phyloP scores from a whole-genome alignment of 2,329 filamentous ascomycete species.

The Akanthomyces muscarius region DNA sequence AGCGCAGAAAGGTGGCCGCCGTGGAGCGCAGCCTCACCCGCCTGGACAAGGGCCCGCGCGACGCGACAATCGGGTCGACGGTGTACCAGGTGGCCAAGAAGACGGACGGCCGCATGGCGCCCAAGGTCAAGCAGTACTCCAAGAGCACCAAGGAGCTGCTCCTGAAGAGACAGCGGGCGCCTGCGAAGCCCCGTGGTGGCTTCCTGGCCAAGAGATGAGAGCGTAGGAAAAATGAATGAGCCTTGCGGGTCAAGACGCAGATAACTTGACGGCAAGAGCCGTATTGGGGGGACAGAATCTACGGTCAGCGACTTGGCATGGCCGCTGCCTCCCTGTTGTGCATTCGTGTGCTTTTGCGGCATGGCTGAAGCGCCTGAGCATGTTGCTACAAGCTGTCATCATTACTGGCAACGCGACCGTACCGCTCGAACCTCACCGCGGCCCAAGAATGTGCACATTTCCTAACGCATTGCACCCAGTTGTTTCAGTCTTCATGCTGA shows the following conservation, averaged over 20 bases:
- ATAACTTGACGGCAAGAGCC: too few species aligned
- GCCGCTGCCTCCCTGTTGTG: background rate
- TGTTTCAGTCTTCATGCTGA: background rate
- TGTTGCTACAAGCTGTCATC: background rate
- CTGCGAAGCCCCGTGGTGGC: slow-evolving; percentile 33
- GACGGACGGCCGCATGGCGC: slow-evolving; percentile 45
- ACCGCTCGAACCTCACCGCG: background rate
- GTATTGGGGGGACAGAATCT: background rate
- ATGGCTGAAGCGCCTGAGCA: background rate
- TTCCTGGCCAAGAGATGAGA: slow-evolving; percentile 37
- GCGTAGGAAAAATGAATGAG: background rate
- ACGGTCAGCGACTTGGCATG: background rate
- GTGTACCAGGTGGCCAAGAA: slow-evolving; percentile 48
- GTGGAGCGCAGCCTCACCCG: slow-evolving; percentile 36
- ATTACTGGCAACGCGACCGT: background rate
- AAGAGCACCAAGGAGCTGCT: slow-evolving; percentile 42
- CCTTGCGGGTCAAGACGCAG: too few species aligned
- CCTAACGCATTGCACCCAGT: background rate
- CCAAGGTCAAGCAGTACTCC: slow-evolving; percentile 42
- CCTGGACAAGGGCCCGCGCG: slow-evolving; percentile 38
- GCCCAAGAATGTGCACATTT: background rate
- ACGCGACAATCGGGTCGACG: slow-evolving; percentile 49
- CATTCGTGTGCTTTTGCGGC: background rate
- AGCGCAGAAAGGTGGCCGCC: slow-evolving; percentile 42
- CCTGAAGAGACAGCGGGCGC: slow-evolving; percentile 41